Evolutionary conservation across 208 protist species (phyloP), one percentile per base, ranked within the genome.

Genomic region (Balamuthia mandrillaris): DNA sequence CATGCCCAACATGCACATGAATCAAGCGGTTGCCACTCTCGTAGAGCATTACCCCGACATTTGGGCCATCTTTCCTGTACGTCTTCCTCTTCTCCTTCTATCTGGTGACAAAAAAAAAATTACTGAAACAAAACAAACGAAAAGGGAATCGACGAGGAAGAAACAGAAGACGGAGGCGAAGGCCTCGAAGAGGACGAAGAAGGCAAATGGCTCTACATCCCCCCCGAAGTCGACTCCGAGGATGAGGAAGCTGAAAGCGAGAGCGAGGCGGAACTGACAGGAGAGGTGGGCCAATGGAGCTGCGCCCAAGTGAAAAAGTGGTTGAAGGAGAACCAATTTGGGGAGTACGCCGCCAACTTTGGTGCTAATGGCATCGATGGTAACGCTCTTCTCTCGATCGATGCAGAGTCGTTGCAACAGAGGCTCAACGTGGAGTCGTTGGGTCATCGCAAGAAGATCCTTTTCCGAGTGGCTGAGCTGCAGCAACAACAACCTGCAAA

Each of bases 1-100:
- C 75, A 83, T 83, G 75, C 75, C 75, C n/a, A 54, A 68, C 24
- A 83, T 83, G 75, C 41, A 83, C 52, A 68, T 83, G 75, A 83
- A 83, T 44, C 41, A 68, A 21, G 75, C 52, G 27, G 75, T 83
- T 37, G 44, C 41, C 39, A 42, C 27, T n/a, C 35, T 83, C 27
- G 75, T 83, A 24, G 54, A 83, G 27, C 35, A 66, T 31, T 83
- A 37, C 54, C 41, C 61, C n/a, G n/a, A 63, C 18, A 66, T 83
- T n/a, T 83, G 75, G 75, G 75, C 49, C n/a, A n/a, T n/a, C n/a
- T n/a, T n/a, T 14, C 75, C 35, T 18, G 75, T 83, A 66, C 51
- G 16, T 68, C 29, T 14, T 12, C 29, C n/a, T 39, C 21, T 14
- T 68, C 60, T 24, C 6, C 0, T 9, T 9, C 16, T 33, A 33